phyloP scores from a whole-genome alignment of 2,329 filamentous ascomycete species.

The Penicillium fuscoglaucum region DNA sequence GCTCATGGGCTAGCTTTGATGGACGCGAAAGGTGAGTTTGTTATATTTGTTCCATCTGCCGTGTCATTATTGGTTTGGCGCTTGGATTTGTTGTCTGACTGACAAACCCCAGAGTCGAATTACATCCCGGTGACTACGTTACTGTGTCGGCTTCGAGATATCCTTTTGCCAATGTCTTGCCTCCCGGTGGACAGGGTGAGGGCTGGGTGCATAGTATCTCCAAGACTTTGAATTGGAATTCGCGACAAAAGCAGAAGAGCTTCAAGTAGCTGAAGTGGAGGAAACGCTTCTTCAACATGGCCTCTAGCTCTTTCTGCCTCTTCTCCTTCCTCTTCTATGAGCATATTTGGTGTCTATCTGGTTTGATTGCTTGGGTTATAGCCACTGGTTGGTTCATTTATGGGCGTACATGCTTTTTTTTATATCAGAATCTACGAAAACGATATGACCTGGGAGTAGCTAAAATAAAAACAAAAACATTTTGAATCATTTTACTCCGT shows the following conservation, averaged over 20 bases:
- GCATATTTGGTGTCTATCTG: not conserved
- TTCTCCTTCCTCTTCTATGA: not conserved
- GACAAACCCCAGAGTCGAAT: slow-evolving; percentile 41
- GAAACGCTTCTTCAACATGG: not conserved
- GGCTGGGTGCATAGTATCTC: slow-evolving; percentile 54
- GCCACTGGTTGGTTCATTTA: slow-evolving; percentile 13
- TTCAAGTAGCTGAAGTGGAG: slow-evolving; percentile 25
- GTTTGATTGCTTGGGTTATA: slow-evolving; percentile 1
- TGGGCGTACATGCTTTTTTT: slow-evolving; percentile 4
- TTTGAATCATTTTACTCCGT: not conserved
- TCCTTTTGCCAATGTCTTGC: slow-evolving; percentile 53
- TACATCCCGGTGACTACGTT: slow-evolving; percentile 53
- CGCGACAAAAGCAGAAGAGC: slow-evolving; percentile 48
- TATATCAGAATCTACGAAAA: not conserved
- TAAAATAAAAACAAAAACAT: not conserved
- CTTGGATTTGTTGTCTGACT: slow-evolving; percentile 15
- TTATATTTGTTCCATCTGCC: not conserved
- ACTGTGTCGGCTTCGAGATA: slow-evolving; percentile 54
- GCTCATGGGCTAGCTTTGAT: slow-evolving; percentile 97
- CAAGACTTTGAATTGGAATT: slow-evolving; percentile 54
- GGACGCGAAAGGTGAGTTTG: slow-evolving; percentile 70
- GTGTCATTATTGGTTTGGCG: not conserved
- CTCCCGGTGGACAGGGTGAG: slow-evolving; percentile 45
- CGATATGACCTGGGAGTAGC: not conserved
- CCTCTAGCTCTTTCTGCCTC: not conserved